Evolutionary conservation across 2,329 filamentous ascomycete genomes (phyloP), one percentile per base, ranked within the genome.

Genomic region (Didymellaceae sp.): DNA sequence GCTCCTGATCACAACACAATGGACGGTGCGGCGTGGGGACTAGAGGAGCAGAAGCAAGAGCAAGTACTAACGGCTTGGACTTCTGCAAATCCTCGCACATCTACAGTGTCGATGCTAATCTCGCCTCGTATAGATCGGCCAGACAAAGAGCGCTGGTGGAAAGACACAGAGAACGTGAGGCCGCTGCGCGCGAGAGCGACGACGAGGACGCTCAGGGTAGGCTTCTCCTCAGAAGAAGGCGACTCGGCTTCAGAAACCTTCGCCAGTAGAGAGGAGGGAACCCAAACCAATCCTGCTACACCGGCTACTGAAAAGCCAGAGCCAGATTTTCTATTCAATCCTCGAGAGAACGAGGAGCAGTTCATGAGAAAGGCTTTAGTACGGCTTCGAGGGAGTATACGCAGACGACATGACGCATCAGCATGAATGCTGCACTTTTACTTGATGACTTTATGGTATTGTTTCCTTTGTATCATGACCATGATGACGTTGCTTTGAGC

Each of bases 321-420:
- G 43, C 47, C 42, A 18, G 56, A 68, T 41, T 63, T 66, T 24
- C 39, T 68, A 7, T 70, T 70, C 45, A 68, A 68, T 51, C 44
- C 37, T 1, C 28, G 45, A 4, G 67, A 70, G 35, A 53, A 63
- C 33, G 67, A 63, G 41, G 65, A 67, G 5, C 47, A 61, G 18
- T 70, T 70, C 22, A 48, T 68, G 37, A 49, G 42, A 14, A 68
- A 57, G 49, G 37, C 59, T 11, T 56, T 58, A 28, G 31, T 26
- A 6, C 47, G 42, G 32, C 47, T 55, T 17, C 30, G 43, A 7
- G 50, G 54, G 13, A 48, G 43, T 38, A 44, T 48, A 21, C 24
- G 46, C 20, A 44, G 31, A 33, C 42, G 51, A n/a, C 11, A 42
- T 34, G n/a, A 48, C 17, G 32, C 9, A 8, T 13, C 20, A 25